Evolutionary conservation across 257 asterid species (phyloP), one percentile per base, ranked within the genome.

Genomic region (Prunella vulgaris): DNA sequence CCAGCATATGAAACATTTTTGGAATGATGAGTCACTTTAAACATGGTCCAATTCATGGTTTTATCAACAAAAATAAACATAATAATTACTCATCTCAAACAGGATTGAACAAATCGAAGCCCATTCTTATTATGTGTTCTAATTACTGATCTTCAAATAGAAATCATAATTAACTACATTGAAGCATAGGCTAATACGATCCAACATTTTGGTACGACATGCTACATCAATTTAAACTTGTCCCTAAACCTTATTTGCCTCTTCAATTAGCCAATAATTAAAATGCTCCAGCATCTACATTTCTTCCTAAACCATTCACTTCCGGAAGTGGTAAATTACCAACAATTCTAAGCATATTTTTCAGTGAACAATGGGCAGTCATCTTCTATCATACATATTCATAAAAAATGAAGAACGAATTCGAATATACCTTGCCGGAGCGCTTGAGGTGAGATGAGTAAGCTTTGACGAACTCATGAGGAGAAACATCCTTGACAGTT

Each of bases 401-500:
- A 17, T 0, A 12, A 22, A 42, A 38, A 4, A 9, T 46, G 1
- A 51, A 51, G 14, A 17, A 17, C 27, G n/a, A 54, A 22, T 22
- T 33, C 17, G 28, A 60, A 61, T n/a, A 8, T 59, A 84, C 97
- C 94, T 88, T 90, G 71, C 97, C 97, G 69, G 97, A 90, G 18
- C 97, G 92, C 82, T 82, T 86, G 70, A 90, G 86, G 51, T 90
- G 97, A 72, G 94, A 76, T 12, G 97, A 72, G 75, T 88, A 90
- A 40, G 94, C 80, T 62, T 90, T 83, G 28, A 88, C 97, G 80
- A 90, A 90, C 37, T 86, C 96, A 37, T 83, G 97, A 35, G 97
- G 92, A 75, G 94, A 88, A 5, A 85, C 96, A 33, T 90, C 97
- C 79, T 90, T 90, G 15, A 90, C 97, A 54, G 90, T 86, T 33